Evolutionary conservation across 169 alveolate species (phyloP), one percentile per base, ranked within the genome.

Genomic region (Besnoitia besnoiti): DNA sequence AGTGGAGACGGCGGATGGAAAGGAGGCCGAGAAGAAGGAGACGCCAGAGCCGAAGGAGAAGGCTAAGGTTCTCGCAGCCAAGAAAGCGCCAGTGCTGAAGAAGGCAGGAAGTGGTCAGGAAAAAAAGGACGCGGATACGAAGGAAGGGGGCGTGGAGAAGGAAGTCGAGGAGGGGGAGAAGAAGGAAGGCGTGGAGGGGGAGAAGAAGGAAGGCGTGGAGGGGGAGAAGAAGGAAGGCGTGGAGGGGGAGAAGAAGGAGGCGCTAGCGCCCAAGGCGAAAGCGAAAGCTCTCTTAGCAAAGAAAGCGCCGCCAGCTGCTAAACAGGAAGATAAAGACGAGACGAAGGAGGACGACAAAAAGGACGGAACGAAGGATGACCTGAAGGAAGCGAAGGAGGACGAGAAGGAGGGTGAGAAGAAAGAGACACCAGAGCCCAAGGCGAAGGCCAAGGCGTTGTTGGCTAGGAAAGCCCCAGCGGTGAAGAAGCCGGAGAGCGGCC

Each of bases 221-320:
- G 44, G 35, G 59, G 16, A 49, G 75, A 44, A 75, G 87, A 10
- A 55, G 10, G 42, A 75, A 55, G n/a, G 21, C 49, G 30, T 14
- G 49, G 12, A 77, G 35, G 55, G 30, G 59, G 59, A 49, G 24
- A 16, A 10, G 59, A 49, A 49, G 59, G 59, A 49, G 16, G 59
- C 59, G 59, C 24, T 16, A 16, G 16, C 7, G 59, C 59, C 59
- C 16, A 16, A 49, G 24, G 24, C 59, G 16, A 16, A 10, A 16
- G 16, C 7, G 16, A 49, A 49, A 7, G 40, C 49, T 62, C 73
- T 80, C 82, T 90, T 94, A 51, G 85, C 92, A 75, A 44, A 44
- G 87, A 55, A 80, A 55, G 44, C 73, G 67, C 85, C 92, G 19
- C 67, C 77, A 8, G 12, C 14, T 4, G 77, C 77, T 7, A 61